A percentile compares a stretch with the other conserved stretches of the same genome.
These are phyloP conservation scores for Gossypium bickii DNA, from an alignment of 345 rosid species.

Conservation along the genomic window DNA sequence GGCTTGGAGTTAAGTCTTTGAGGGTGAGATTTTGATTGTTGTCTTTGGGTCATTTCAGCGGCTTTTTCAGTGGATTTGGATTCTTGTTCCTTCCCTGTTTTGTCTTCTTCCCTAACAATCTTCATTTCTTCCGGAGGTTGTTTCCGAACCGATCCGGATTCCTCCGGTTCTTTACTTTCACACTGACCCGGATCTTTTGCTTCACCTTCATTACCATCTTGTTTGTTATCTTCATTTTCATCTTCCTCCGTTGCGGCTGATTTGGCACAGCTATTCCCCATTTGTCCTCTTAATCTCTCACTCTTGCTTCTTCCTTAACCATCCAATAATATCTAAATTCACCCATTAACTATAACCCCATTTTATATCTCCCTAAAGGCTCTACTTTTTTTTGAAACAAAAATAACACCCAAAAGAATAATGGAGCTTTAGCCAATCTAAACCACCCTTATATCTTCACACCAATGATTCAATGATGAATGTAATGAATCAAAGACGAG, in stretches of 20 bases:
- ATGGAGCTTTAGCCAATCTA: neutral
- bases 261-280: neutral
- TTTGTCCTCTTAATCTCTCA: neutral
- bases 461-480: slow-evolving; percentile 6
- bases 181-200: neutral
- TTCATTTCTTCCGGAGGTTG: slow-evolving; percentile 41
- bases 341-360: slow-evolving; percentile 12
- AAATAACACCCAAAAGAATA: neutral
- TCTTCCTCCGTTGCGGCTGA: slow-evolving; percentile 13
- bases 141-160: slow-evolving; percentile 13
- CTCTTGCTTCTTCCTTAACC: neutral
- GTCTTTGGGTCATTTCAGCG: slow-evolving; percentile 10
- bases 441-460: neutral
- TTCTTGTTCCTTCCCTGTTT: slow-evolving; percentile 7
- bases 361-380: slow-evolving; percentile 6
- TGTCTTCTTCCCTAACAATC: slow-evolving; percentile 32
- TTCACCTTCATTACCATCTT: neutral
- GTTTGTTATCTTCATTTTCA: slow-evolving; percentile 3
- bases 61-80: slow-evolving; percentile 10
- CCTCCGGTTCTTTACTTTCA: slow-evolving; percentile 14
- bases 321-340: neutral
- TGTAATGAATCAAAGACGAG: neutral
- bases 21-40: slow-evolving; percentile 16
- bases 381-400: neutral
- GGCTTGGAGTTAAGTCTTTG: slow-evolving; percentile 11